Evolutionary conservation across 2,329 filamentous ascomycete species (phyloP).

Genomic region (Rutstroemia sydowiana): DNA sequence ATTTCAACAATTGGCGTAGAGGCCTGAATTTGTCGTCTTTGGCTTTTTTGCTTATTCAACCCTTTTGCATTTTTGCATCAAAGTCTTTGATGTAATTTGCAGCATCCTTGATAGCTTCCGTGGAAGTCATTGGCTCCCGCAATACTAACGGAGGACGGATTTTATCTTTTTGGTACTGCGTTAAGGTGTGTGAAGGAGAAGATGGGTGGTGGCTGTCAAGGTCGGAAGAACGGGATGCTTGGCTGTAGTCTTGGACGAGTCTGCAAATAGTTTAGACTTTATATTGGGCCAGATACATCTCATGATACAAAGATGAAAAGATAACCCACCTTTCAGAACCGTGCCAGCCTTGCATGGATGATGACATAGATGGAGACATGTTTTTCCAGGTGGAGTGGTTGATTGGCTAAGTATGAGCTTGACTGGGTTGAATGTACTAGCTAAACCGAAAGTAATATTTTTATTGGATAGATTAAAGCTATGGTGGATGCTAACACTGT

Average conservation of each 20-base stretch:
- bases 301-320: not conserved
- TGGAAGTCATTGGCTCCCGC: not conserved
- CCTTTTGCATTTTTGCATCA: conserved; percentile 1
- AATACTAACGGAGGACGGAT: not conserved
- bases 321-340: conserved; percentile 1
- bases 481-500: too few relatives aligned
- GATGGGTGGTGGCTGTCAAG: not conserved
- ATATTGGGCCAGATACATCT: not conserved
- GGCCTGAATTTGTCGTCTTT: not conserved
- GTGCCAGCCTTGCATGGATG: conserved; percentile 6
- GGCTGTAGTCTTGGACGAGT: not conserved
- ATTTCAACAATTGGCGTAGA: too few relatives aligned
- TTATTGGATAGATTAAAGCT: too few relatives aligned
- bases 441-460: too few relatives aligned
- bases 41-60: not conserved
- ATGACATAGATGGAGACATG: conserved; percentile 9
- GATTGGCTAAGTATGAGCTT: not conserved
- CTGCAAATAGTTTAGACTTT: not conserved
- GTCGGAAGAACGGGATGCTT: not conserved
- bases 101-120: not conserved
- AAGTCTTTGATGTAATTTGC: not conserved
- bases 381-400: not conserved
- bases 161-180: not conserved
- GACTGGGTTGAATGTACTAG: not conserved
- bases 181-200: not conserved